Conservation (phyloP, 495 filamentous ascomycete genomes). For the Penicillium egyptiacum region DNA sequence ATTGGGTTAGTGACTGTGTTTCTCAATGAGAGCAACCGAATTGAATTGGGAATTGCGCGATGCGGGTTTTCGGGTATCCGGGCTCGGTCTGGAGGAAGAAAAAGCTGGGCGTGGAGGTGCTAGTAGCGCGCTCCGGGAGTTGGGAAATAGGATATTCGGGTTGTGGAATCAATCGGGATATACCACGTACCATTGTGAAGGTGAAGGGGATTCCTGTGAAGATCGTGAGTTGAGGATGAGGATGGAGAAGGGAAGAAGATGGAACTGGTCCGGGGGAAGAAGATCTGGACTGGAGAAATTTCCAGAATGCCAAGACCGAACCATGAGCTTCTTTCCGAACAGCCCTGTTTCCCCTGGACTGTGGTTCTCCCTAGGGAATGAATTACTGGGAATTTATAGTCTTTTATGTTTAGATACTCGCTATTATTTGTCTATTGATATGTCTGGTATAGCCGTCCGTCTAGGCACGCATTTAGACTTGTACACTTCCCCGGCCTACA, state of each 20-base stretch:
- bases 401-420: neutral
- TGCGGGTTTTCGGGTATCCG: constrained; percentile 5
- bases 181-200: constrained; percentile 29
- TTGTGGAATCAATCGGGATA: constrained; percentile 10
- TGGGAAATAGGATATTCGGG: neutral
- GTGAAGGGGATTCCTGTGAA: constrained; percentile 26
- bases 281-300: constrained; percentile 52
- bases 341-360: neutral
- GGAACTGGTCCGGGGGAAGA: constrained; percentile 34
- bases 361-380: neutral
- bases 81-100: constrained; percentile 12
- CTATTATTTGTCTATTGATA: neutral
- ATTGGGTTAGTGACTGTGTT: constrained; percentile 1
- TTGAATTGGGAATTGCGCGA: neutral
- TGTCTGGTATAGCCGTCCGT: neutral
- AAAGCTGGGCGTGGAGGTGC: constrained; percentile 10
- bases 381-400: neutral
- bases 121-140: neutral
- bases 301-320: constrained; percentile 55
- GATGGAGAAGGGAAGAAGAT: constrained; percentile 35
- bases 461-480: neutral
- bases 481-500: constrained; percentile 20
- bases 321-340: constrained; percentile 27
- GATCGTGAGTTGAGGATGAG: constrained; percentile 28
- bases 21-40: neutral